Percentiles rank a stretch among this genome's conserved stretches.
Evolutionary conservation across 306 rosid genomes (phyloP).

Genomic region (Gastrolobium villosum): DNA sequence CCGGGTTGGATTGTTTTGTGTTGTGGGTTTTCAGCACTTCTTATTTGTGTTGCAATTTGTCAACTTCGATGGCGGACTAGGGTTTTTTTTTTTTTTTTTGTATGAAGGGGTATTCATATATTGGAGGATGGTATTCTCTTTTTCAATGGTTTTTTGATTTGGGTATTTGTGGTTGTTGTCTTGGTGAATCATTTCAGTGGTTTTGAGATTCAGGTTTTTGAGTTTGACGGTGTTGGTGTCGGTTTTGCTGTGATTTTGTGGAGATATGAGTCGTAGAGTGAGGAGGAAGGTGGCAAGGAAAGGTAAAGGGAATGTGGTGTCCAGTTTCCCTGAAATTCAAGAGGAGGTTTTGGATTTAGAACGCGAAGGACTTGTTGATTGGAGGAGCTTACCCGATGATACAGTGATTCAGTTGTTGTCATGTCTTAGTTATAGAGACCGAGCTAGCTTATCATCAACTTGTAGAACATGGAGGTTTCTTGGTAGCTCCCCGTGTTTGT

Average conservation of each 20-base stretch:
- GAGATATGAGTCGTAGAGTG: slow-evolving; percentile 95
- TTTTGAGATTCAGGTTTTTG: slow-evolving; percentile 49
- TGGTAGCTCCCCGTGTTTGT: slow-evolving; percentile 86
- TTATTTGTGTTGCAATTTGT: slow-evolving; percentile 41
- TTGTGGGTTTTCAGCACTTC: slow-evolving; percentile 44
- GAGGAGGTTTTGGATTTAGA: slow-evolving; percentile 64
- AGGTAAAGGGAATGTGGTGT: slow-evolving; percentile 82
- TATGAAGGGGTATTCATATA: slow-evolving; percentile 49
- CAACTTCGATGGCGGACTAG: slow-evolving; percentile 63
- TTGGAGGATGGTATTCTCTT: slow-evolving; percentile 39
- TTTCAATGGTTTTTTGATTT: slow-evolving; percentile 55
- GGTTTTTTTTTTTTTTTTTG: slow-evolving; percentile 62
- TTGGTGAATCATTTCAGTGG: slow-evolving; percentile 47
- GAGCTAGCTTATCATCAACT: slow-evolving; percentile 93
- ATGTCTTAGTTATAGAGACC: slow-evolving; percentile 88
- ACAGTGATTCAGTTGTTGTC: slow-evolving; percentile 95
- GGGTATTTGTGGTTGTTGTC: slow-evolving; percentile 56
- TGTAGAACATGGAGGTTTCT: slow-evolving; percentile 93
- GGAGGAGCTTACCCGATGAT: slow-evolving; percentile 96
- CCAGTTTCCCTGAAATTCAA: slow-evolving; percentile 75
- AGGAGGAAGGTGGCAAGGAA: slow-evolving; percentile 89
- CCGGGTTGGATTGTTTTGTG: slow-evolving; percentile 49
- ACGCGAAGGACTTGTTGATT: slow-evolving; percentile 66
- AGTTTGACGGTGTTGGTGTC: slow-evolving; percentile 57
- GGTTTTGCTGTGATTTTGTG: slow-evolving; percentile 56